Base-by-base conservation (phyloP, 2,329 filamentous ascomycete species). In the Fusarium hainanense region DNA sequence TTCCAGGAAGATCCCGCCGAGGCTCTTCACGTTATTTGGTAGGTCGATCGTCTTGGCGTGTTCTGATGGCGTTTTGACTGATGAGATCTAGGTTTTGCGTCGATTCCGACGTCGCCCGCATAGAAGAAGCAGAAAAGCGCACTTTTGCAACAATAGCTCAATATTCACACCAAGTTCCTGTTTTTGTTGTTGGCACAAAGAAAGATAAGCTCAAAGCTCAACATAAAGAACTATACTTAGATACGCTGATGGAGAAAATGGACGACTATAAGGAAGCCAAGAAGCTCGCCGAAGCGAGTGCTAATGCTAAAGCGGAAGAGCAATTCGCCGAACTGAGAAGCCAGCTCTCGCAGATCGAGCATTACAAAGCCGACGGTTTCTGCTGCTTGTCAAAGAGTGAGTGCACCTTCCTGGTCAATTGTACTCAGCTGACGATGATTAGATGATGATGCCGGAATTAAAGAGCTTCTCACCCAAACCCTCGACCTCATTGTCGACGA, bases 401-500 rank as follows among this genome's bases (percentile, higher is more conserved):
- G 65, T 11, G 0, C 4, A 0, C 0, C 3, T 0, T 0, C 0
- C 16, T 4, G 0, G 3, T 0, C 1, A 1, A 1, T 0, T 4
- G 4, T 4, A 8, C 2, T 4, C 2, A 5, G 0, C 27, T 71
- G 27, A 71, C 48, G 4, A 2, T 10, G 6, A 0, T 0, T 2
- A 75, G 73, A 75, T 23, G 73, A 75, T 2, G 71, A 75, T 0
- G 57, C 58, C 0, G 73, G 73, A 8, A 46, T 75, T n/a, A 75
- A 62, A 37, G 73, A 75, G 8, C 71, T 75, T 10, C 63, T 75
- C 23, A 68, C 69, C 6, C 73, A 75, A 63, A 75, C 73, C 54
- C 71, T 75, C 52, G 71, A 51, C 46, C 73, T 75, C 18, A 75
- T 75, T 51, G 68, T 69, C 55, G 71, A 75, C 71, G 73, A 75